Evolutionary conservation across 208 protist genomes (phyloP), one percentile per base, ranked within the genome.

Genomic region (Leishmania tropica): DNA sequence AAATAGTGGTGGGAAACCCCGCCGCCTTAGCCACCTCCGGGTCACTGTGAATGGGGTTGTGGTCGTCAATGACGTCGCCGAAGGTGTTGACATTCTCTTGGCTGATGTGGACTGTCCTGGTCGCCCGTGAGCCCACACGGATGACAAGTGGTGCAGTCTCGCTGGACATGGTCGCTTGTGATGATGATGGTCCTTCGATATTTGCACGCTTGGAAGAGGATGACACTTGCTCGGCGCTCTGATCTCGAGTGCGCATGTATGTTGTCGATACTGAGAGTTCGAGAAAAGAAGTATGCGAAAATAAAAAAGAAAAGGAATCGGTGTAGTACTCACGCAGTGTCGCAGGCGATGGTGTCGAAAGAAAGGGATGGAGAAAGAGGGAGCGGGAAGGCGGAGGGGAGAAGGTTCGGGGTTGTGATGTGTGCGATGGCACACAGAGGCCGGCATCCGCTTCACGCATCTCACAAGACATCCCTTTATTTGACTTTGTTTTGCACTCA

Each of bases 11-110:
- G 6, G 92, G 93, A 76, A 98, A 98, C 0, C 93, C 92, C 35
- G 91, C 95, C 24, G 88, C 87, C 85, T 91, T 91, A 11, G 93
- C 93, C 7, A 91, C 91, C 48, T 64, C 86, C 42, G 81, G 81
- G 77, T 95, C 89, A 60, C 83, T 85, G 81, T 97, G 94, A 70
- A 97, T 95, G 40, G 93, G 92, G 81, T 97, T 97, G 85, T 89
- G 84, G 72, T 97, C 94, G 31, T 89, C 90, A 51, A 95, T 89
- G 40, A 97, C 81, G 56, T 89, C 84, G 13, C 90, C 94, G 86
- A 96, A 97, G 7, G 83, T 70, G 17, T 85, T 90, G 47, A 96
- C 93, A 79, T 92, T 93, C 51, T 92, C 92, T 24, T 84, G 70
- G 21, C 74, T 87, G 75, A 97, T 93, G 72, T 84, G 83, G n/a